Conservation (phyloP, 2,329 filamentous ascomycete species). For the Sarocladium oryzae region DNA sequence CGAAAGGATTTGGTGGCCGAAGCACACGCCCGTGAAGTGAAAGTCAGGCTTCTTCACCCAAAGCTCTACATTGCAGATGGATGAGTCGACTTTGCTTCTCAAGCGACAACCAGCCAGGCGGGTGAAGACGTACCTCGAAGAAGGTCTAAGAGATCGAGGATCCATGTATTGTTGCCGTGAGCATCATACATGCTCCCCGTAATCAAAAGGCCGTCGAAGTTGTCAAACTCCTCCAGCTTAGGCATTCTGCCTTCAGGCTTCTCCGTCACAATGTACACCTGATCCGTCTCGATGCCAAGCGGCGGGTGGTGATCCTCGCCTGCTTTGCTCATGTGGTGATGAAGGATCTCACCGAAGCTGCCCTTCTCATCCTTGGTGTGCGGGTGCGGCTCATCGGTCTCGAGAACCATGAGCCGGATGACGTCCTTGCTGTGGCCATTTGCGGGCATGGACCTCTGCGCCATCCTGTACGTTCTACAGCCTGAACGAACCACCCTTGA, state of each 20-base stretch:
- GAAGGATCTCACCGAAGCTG: slow-evolving; percentile 47
- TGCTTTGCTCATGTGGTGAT: slow-evolving; percentile 43
- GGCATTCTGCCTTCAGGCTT: slow-evolving; percentile 38
- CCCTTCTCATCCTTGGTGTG: slow-evolving; percentile 43
- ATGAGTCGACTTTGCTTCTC: no score
- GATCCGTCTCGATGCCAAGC: slow-evolving; percentile 47
- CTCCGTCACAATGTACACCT: slow-evolving; percentile 47
- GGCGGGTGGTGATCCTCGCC: slow-evolving; percentile 46
- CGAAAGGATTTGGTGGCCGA: slow-evolving; percentile 74
- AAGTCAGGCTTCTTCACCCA: slow-evolving; percentile 46
- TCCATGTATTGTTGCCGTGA: slow-evolving; percentile 67
- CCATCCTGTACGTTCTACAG: slow-evolving; percentile 14
- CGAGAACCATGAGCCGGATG: slow-evolving; percentile 44
- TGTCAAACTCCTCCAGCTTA: slow-evolving; percentile 43
- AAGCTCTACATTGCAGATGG: slow-evolving; percentile 27
- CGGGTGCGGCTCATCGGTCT: slow-evolving; percentile 50
- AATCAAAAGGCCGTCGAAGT: slow-evolving; percentile 67
- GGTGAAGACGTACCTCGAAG: slow-evolving; percentile 31
- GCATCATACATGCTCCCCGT: slow-evolving; percentile 65
- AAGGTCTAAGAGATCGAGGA: slow-evolving; percentile 58
- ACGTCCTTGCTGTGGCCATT: slow-evolving; percentile 17
- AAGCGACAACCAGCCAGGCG: no score
- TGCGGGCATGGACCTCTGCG: slow-evolving; percentile 20
- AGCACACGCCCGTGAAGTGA: slow-evolving; percentile 67
- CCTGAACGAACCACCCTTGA: neutral